These are phyloP conservation scores for Moniliophthora roreri DNA, from an alignment of 1,284 basidiomycete genomes.

Conservation along the genomic window DNA sequence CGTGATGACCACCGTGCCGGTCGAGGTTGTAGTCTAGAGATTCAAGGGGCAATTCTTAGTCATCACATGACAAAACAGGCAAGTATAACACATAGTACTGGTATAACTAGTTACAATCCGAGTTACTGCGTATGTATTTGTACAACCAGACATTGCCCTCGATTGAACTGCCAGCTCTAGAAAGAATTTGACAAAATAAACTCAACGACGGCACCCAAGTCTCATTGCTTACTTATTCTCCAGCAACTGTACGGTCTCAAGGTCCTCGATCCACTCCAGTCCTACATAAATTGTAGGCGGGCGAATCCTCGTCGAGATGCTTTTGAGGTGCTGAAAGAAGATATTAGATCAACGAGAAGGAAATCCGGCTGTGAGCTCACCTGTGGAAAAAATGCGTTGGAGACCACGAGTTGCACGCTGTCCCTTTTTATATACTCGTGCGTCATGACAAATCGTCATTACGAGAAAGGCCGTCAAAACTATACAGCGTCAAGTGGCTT, in stretches of 20 bases:
- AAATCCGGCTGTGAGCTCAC: neutral
- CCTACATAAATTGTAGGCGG: constrained; percentile 54
- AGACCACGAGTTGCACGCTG: neutral
- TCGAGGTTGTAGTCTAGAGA: too few relatives aligned
- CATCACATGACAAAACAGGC: too few relatives aligned
- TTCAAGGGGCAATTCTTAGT: too few relatives aligned
- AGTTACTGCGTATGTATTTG: constrained; percentile 33
- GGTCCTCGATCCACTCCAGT: constrained; percentile 77
- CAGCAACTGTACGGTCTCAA: constrained; percentile 83
- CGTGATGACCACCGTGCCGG: constrained; percentile 24
- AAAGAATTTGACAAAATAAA: constrained; percentile 46
- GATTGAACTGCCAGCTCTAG: constrained; percentile 63
- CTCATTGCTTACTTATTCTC: constrained; percentile 70
- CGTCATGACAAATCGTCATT: too few relatives aligned
- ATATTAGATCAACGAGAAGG: constrained; percentile 13
- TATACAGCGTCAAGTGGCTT: constrained; percentile 7
- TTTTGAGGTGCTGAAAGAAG: constrained; percentile 62
- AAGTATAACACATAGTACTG: too few relatives aligned
- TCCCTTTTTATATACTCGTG: constrained; percentile 1
- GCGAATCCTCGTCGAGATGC: constrained; percentile 84
- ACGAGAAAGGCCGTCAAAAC: too few relatives aligned
- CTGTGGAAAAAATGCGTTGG: constrained; percentile 12
- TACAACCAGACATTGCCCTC: constrained; percentile 89
- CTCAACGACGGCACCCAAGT: constrained; percentile 81
- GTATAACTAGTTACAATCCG: too few relatives aligned